phyloP scores from a whole-genome alignment of 768 basidiomycete genomes.

The Leccinum rimulosum region DNA sequence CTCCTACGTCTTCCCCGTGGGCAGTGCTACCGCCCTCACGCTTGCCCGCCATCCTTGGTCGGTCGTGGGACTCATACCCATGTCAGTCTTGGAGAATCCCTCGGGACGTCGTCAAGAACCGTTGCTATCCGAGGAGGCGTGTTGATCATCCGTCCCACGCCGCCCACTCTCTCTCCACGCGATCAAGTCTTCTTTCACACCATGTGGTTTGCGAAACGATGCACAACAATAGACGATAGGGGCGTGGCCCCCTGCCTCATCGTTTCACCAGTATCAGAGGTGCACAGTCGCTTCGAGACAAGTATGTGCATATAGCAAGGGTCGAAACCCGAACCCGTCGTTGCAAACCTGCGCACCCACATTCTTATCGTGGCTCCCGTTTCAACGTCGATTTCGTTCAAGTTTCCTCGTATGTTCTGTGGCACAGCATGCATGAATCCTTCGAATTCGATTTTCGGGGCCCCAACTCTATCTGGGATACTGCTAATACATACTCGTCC shows the following conservation, averaged over 20 bases:
- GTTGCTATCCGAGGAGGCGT: background rate
- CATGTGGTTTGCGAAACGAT: background rate
- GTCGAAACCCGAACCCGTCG: background rate
- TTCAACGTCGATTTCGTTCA: background rate
- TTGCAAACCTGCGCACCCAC: background rate
- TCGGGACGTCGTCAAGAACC: background rate
- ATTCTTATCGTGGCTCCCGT: background rate
- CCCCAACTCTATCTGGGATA: conserved; percentile 4
- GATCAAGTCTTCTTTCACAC: background rate
- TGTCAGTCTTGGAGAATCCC: background rate
- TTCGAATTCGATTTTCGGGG: background rate
- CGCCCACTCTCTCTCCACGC: background rate
- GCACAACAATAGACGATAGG: background rate
- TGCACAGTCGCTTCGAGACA: background rate
- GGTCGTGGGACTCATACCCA: background rate
- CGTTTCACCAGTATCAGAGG: background rate
- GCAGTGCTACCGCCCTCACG: background rate
- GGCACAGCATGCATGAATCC: background rate
- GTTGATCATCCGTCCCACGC: background rate
- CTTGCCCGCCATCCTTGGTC: background rate
- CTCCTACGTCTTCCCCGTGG: background rate
- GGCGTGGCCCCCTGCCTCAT: background rate
- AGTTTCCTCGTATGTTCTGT: background rate
- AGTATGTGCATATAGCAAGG: background rate
- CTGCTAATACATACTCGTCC: background rate